These are phyloP conservation scores for Penicillium concentricum DNA, from an alignment of 2,329 filamentous ascomycete genomes.

Conservation along the genomic window DNA sequence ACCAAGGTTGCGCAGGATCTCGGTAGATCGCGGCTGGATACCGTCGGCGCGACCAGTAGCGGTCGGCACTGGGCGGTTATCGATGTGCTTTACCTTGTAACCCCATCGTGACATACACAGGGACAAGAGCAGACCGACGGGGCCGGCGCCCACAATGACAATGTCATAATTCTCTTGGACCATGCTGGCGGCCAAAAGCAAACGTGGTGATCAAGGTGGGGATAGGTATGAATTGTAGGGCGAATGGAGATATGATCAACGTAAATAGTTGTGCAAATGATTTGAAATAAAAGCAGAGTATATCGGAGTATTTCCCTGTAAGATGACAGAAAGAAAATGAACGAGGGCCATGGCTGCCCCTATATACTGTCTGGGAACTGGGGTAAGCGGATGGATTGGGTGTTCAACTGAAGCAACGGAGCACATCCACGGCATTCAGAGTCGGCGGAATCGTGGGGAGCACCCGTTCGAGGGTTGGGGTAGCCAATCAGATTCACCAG, in stretches of 20 bases:
- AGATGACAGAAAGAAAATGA: slow-evolving; percentile 4
- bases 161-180: slow-evolving; percentile 58
- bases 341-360: slow-evolving; percentile 20
- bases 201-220: background rate
- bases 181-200: slow-evolving; percentile 23
- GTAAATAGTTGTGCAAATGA: background rate
- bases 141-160: slow-evolving; percentile 86
- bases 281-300: background rate
- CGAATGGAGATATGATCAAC: background rate
- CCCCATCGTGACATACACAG: slow-evolving; percentile 89
- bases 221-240: background rate
- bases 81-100: slow-evolving; percentile 92
- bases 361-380: slow-evolving; percentile 28
- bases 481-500: slow-evolving; percentile 6
- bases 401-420: slow-evolving; percentile 19
- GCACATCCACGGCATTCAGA: slow-evolving; percentile 37
- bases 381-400: slow-evolving; percentile 20
- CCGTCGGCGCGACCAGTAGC: slow-evolving; percentile 84
- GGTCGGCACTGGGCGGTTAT: slow-evolving; percentile 83
- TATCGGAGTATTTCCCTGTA: slow-evolving; percentile 9
- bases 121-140: slow-evolving; percentile 82
- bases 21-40: slow-evolving; percentile 85
- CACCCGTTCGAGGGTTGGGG: slow-evolving; percentile 6
- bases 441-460: slow-evolving; percentile 32
- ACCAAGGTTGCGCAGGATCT: slow-evolving; percentile 85